Base-by-base conservation (phyloP, 352 stramenopile genomes). In the Blastocystis sp. region DNA sequence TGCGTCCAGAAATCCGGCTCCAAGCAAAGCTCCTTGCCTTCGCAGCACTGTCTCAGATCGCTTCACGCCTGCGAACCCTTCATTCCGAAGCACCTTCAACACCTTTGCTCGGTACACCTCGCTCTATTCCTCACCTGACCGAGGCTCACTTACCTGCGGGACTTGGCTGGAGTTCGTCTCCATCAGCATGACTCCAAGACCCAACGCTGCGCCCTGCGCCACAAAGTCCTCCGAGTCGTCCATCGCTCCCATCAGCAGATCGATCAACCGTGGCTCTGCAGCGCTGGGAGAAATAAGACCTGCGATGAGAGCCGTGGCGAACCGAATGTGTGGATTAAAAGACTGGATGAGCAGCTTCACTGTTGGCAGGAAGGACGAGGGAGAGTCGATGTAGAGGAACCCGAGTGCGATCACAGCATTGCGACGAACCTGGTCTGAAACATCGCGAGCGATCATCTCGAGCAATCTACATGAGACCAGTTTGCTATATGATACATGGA, bases 281-380 rank as follows among this genome's bases (percentile, higher is more conserved):
- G 39, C 15, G 18, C 68, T 37, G 20, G 68, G 41, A 34, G 20
- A 29, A 34, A 79, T 79, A 11, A 79, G 29, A 20, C 68, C 68
- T 8, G 26, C 23, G 2, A 79, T 50, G 26, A 99, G 97, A 92
- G 96, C 98, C 80, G 96, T 96, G 13, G 97, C 97, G 91, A 99
- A 99, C 61, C 97, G 95, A 43, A 99, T 97, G 92, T 99, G 96
- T 53, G 97, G 96, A 92, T 99, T 99, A 92, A 98, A 99, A 90
- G 94, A 98, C 90, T 99, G 97, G 1, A 98, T 93, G n/a, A 99
- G 92, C 43, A 99, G 92, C 75, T 96, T 92, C 79, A 98, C 95
- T 87, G 98, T 95, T 15, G 96, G 96, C 39, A 95, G 98, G 93
- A 98, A 98, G 7, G 55, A 34, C 1, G 43, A n/a, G 23, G 55